Conservation (phyloP, 108 stramenopile genomes). For the Nitzschia inconspicua region DNA sequence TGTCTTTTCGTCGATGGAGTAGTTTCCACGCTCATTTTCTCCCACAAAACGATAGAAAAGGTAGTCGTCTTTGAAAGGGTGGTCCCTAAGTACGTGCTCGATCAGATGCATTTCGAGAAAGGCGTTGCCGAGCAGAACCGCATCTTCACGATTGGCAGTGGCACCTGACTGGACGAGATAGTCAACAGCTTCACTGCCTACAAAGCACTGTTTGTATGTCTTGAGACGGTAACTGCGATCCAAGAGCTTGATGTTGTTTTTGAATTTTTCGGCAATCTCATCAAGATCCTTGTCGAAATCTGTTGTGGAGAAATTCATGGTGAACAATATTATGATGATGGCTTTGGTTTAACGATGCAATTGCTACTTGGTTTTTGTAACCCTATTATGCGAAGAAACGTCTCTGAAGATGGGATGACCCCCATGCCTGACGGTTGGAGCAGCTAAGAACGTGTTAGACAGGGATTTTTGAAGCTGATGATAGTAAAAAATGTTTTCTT, state of each 20-base stretch:
- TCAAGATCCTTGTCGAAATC: slow-evolving; percentile 14
- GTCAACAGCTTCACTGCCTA: slow-evolving; percentile 61
- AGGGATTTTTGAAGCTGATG: too few relatives aligned
- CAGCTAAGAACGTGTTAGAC: too few relatives aligned
- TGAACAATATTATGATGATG: not conserved
- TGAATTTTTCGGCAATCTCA: slow-evolving; percentile 26
- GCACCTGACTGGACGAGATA: slow-evolving; percentile 40
- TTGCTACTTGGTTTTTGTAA: too few relatives aligned
- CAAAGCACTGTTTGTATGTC: slow-evolving; percentile 55
- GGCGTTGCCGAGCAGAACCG: slow-evolving; percentile 44
- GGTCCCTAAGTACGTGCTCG: slow-evolving; percentile 48
- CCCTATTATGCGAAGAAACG: too few relatives aligned
- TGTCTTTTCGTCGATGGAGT: slow-evolving; percentile 35
- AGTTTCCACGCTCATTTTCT: slow-evolving; percentile 40
- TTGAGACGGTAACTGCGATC: slow-evolving; percentile 42
- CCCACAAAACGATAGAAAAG: slow-evolving; percentile 57
- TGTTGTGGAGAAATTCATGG: not conserved
- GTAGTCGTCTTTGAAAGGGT: slow-evolving; percentile 54
- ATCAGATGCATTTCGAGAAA: slow-evolving; percentile 19
- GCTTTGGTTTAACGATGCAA: not conserved
- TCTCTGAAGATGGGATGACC: too few relatives aligned
- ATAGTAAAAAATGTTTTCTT: too few relatives aligned
- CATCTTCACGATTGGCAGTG: slow-evolving; percentile 46
- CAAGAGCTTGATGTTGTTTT: slow-evolving; percentile 24
- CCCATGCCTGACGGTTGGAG: too few relatives aligned